Evolutionary conservation across 2,329 filamentous ascomycete genomes (phyloP).

Genomic region (Tolypocladium ovalisporum): DNA sequence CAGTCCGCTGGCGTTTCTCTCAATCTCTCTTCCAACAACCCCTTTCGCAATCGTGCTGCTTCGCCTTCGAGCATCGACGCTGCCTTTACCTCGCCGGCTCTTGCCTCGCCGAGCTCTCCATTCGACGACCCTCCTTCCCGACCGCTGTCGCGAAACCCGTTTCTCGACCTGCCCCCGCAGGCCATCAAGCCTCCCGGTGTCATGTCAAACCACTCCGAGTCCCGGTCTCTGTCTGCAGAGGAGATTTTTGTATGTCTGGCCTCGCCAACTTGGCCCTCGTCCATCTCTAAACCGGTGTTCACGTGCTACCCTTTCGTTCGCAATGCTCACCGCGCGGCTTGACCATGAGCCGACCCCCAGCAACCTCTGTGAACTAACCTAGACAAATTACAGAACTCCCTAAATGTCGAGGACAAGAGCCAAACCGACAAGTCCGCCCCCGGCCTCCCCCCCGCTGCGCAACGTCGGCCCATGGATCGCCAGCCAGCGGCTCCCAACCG

Average conservation of each 20-base stretch:
- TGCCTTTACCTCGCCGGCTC: constrained; percentile 23
- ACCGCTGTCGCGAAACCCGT: constrained; percentile 64
- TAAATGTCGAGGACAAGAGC: constrained; percentile 19
- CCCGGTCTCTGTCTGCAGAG: constrained; percentile 44
- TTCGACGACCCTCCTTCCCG: constrained; percentile 49
- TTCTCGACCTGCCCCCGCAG: constrained; percentile 47
- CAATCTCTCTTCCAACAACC: constrained; percentile 73
- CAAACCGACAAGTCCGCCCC: constrained; percentile 20
- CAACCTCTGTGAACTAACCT: not conserved
- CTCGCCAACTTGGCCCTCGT: constrained; percentile 6
- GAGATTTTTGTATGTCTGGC: constrained; percentile 63
- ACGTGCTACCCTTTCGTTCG: not conserved
- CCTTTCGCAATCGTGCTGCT: constrained; percentile 62
- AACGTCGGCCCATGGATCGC: constrained; percentile 24
- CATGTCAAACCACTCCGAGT: constrained; percentile 38
- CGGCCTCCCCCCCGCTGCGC: constrained; percentile 26
- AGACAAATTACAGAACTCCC: not conserved
- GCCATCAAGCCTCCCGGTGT: constrained; percentile 31
- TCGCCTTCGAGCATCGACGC: constrained; percentile 39
- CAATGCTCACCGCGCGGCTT: not conserved
- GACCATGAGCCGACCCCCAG: not conserved
- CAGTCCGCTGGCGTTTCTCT: constrained; percentile 37
- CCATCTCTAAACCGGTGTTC: not conserved
- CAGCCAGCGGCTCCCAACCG: constrained; percentile 7
- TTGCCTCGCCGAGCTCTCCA: constrained; percentile 36